Percentiles rank a stretch among this genome's conserved stretches.
phyloP scores from a whole-genome alignment of 306 rosid species.

The Cucurbita argyrosperma region DNA sequence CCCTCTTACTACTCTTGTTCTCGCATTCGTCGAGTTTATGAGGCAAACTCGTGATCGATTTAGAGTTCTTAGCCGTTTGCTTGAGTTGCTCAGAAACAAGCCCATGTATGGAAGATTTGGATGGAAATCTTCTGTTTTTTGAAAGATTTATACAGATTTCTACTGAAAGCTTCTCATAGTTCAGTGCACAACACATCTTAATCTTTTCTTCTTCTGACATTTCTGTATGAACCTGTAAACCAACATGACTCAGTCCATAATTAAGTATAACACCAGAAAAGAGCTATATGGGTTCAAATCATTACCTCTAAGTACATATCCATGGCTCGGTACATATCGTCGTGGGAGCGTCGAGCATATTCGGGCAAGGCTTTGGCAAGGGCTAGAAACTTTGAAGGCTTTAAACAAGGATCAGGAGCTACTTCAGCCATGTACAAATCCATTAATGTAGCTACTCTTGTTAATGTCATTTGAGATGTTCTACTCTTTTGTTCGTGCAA shows the following conservation, averaged over 20 bases:
- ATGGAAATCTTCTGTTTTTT: slow-evolving; percentile 49
- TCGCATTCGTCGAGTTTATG: slow-evolving; percentile 12
- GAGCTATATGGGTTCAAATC: neutral
- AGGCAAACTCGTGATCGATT: slow-evolving; percentile 25
- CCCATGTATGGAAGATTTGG: slow-evolving; percentile 47
- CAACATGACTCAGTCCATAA: slow-evolving; percentile 9
- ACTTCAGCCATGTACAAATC: slow-evolving; percentile 85
- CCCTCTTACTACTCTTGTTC: too few relatives aligned
- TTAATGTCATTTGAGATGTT: slow-evolving; percentile 24
- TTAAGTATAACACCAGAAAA: neutral
- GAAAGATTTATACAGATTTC: slow-evolving; percentile 48
- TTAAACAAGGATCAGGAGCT: slow-evolving; percentile 87
- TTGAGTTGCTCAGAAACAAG: slow-evolving; percentile 47
- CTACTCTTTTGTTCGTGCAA: slow-evolving; percentile 13
- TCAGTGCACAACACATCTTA: slow-evolving; percentile 54
- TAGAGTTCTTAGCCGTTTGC: slow-evolving; percentile 24
- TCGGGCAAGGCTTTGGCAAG: slow-evolving; percentile 58
- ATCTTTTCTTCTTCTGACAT: slow-evolving; percentile 62
- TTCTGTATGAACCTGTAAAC: slow-evolving; percentile 60
- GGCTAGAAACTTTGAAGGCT: slow-evolving; percentile 56
- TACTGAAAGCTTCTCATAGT: slow-evolving; percentile 62
- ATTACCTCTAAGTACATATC: slow-evolving; percentile 86
- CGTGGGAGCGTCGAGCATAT: slow-evolving; percentile 66
- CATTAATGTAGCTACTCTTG: slow-evolving; percentile 48
- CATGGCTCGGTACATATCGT: slow-evolving; percentile 61